These are phyloP conservation scores for Dactylonectria estremocensis DNA, from an alignment of 2,329 filamentous ascomycete species.

Conservation along the genomic window DNA sequence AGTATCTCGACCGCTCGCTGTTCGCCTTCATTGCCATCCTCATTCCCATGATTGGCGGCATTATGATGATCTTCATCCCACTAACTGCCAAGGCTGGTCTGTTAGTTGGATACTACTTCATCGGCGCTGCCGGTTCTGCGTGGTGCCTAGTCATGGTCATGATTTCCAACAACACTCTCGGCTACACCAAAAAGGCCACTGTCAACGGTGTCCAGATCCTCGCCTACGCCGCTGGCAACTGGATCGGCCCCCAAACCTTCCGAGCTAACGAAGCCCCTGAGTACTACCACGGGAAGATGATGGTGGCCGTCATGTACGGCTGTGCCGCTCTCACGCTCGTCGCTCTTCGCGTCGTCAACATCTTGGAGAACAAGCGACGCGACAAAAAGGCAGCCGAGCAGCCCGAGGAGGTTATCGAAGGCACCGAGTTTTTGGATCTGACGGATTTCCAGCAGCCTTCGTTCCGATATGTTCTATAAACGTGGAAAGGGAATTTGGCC, in stretches of 20 bases:
- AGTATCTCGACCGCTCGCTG: slow-evolving; percentile 42
- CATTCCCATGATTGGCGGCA: slow-evolving; percentile 46
- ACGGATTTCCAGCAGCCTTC: slow-evolving; percentile 44
- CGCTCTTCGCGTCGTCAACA: slow-evolving; percentile 40
- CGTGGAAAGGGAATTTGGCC: not conserved
- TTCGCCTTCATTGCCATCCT: slow-evolving; percentile 48
- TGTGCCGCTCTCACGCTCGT: slow-evolving; percentile 33
- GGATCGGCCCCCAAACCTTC: slow-evolving; percentile 48
- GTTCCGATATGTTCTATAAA: slow-evolving; percentile 45
- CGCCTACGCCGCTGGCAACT: slow-evolving; percentile 40
- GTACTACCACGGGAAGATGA: slow-evolving; percentile 46
- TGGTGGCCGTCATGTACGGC: slow-evolving; percentile 45
- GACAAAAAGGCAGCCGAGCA: slow-evolving; percentile 45
- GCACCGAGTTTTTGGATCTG: slow-evolving; percentile 44
- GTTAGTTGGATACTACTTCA: slow-evolving; percentile 45
- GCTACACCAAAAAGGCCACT: slow-evolving; percentile 50
- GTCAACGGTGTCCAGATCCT: slow-evolving; percentile 45
- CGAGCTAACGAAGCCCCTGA: slow-evolving; percentile 39
- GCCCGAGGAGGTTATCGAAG: slow-evolving; percentile 14
- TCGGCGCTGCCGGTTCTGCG: slow-evolving; percentile 43
- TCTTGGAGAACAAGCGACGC: slow-evolving; percentile 44
- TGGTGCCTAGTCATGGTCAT: slow-evolving; percentile 48
- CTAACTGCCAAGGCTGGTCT: slow-evolving; percentile 40
- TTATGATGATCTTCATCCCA: slow-evolving; percentile 48
- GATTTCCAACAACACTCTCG: slow-evolving; percentile 49